These are phyloP conservation scores for Pichia sp. DNA, from an alignment of 1,139 yeast genomes.

Conservation along the genomic window DNA sequence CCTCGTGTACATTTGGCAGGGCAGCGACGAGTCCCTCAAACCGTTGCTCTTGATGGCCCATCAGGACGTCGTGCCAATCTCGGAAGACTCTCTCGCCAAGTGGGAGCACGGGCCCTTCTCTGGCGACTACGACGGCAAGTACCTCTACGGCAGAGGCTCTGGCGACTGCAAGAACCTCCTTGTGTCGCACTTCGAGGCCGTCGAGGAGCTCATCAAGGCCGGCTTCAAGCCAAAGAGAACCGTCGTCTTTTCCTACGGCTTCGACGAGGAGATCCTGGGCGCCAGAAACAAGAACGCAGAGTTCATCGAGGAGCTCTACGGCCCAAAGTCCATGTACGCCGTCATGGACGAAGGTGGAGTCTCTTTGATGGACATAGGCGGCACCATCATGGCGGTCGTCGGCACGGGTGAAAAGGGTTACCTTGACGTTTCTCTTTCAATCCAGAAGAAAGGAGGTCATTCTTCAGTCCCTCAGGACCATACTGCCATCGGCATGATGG, in stretches of 20 bases:
- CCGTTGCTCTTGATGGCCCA: slow-evolving; percentile 47
- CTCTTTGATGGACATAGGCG: slow-evolving; percentile 33
- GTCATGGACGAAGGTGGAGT: slow-evolving; percentile 47
- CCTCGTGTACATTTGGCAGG: slow-evolving; percentile 63
- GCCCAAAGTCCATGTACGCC: slow-evolving; percentile 40
- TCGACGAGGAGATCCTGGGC: slow-evolving; percentile 47
- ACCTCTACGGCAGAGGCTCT: slow-evolving; percentile 44
- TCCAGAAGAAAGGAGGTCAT: slow-evolving; percentile 47
- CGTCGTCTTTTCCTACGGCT: slow-evolving; percentile 43
- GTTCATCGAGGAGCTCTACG: slow-evolving; percentile 36
- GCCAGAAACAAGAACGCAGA: slow-evolving; percentile 31
- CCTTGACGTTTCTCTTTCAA: slow-evolving; percentile 37
- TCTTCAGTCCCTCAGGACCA: slow-evolving; percentile 47
- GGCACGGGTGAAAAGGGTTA: slow-evolving; percentile 49
- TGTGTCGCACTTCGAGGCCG: slow-evolving; percentile 40
- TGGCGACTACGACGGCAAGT: slow-evolving; percentile 41
- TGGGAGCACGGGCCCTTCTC: slow-evolving; percentile 45
- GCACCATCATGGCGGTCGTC: slow-evolving; percentile 38
- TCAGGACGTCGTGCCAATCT: slow-evolving; percentile 52
- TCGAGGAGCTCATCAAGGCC: slow-evolving; percentile 39
- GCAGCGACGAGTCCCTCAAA: slow-evolving; percentile 39
- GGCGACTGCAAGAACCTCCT: slow-evolving; percentile 46
- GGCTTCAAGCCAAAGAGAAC: slow-evolving; percentile 42
- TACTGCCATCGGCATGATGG: slow-evolving; percentile 44
- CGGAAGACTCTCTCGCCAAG: slow-evolving; percentile 36